Base-by-base conservation (phyloP, 225 moss, liverwort and hornwort species). In the Lunularia cruciata region DNA sequence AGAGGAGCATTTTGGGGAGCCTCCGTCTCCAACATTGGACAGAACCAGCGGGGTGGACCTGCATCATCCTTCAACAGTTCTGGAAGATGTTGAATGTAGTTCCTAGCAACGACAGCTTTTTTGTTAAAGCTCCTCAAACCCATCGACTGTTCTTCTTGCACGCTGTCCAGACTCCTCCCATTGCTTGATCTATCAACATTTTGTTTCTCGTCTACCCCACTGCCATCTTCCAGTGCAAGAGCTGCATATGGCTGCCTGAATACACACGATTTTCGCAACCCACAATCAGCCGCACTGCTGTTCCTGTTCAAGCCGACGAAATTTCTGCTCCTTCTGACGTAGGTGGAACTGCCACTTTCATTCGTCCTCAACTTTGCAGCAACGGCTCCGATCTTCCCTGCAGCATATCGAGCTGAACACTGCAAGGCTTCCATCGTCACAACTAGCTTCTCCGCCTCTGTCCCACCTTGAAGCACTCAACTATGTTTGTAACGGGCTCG, bases 21-120 rank as follows among this genome's bases (percentile, higher is more conserved):
- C 33, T 78, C 35, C 18, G 31, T 53, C 16, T 61, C 45, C 72
- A 57, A 65, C 19, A 72, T 67, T 58, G 92, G 90, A 46, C 55
- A 78, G 39, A 95, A 80, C 95, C 95, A 95, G 49, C 78, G 79
- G 31, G 84, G 90, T 25, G 79, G 81, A 20, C 83, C 88, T 65
- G 82, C 81, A 72, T 86, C 84, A 25, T 77, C 73, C 32, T 70
- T 36, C 22, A 79, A 60, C 40, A 64, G 71, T 28, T 76, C 76
- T 26, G 35, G 51, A 19, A 73, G 47, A 32, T 67, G 49, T 6
- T 68, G 22, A 13, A 75, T 32, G 33, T 72, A 80, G 46, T 80
- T 68, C 52, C 40, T 2, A 22, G 66, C 42, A 45, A 60, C n/a
- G n/a, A n/a, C n/a, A 14, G 33, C 6, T 4, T 23, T 34, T 45